These are phyloP conservation scores for Malassezia yamatoensis DNA, from an alignment of 1,284 basidiomycete genomes.

Conservation along the genomic window DNA sequence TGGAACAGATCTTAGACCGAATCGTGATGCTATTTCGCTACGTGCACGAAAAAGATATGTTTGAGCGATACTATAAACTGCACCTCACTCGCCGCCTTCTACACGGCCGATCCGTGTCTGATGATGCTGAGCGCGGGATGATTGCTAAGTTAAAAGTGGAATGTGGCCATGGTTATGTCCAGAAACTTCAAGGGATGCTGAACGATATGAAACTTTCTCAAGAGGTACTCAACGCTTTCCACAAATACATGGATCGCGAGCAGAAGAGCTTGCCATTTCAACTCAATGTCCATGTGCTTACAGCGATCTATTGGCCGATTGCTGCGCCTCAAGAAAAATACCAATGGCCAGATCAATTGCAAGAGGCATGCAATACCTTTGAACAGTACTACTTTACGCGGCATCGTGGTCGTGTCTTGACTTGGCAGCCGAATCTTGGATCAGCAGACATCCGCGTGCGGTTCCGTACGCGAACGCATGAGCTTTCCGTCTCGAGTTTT, in stretches of 20 bases:
- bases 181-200: constrained; percentile 98
- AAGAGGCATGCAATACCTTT: constrained; percentile 56
- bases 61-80: constrained; percentile 93
- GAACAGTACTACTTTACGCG: constrained; percentile 79
- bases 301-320: constrained; percentile 45
- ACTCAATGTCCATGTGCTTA: constrained; percentile 53
- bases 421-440: constrained; percentile 87
- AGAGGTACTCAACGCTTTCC: constrained; percentile 72
- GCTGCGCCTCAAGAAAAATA: constrained; percentile 26
- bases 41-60: constrained; percentile 89
- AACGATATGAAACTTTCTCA: constrained; percentile 85
- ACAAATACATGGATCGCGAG: constrained; percentile 55
- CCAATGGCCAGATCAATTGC: constrained; percentile 26
- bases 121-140: constrained; percentile 97
- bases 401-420: constrained; percentile 79
- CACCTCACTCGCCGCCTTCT: constrained; percentile 89
- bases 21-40: constrained; percentile 92
- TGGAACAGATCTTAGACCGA: constrained; percentile 79
- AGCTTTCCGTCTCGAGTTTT: constrained; percentile 85
- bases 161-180: constrained; percentile 91
- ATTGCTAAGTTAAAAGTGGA: constrained; percentile 95
- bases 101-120: constrained; percentile 74
- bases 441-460: constrained; percentile 76
- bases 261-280: constrained; percentile 59
- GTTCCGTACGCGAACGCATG: constrained; percentile 73